Evolutionary conservation across 768 basidiomycete species (phyloP).

Genomic region (Melanogaster broomeanus): DNA sequence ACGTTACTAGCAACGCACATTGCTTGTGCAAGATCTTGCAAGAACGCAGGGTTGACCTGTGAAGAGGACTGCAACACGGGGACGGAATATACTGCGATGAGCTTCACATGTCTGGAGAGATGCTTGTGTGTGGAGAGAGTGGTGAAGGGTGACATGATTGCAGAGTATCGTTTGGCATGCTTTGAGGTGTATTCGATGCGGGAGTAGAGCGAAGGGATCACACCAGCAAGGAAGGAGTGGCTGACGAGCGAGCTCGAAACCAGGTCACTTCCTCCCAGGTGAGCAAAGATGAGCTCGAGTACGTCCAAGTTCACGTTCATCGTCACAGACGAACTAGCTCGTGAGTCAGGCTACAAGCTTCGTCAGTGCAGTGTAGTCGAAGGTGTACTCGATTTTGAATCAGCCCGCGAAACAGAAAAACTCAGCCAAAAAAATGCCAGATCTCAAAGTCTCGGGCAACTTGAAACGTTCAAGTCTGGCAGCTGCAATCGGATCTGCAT

Average conservation of each 20-base stretch:
- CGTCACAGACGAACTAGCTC: slow-evolving; percentile 31
- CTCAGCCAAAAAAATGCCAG: no score
- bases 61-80: slow-evolving; percentile 41
- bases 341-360: no score
- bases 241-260: slow-evolving; percentile 64
- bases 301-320: slow-evolving; percentile 75
- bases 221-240: slow-evolving; percentile 63
- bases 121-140: slow-evolving; percentile 52
- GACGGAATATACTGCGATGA: slow-evolving; percentile 54
- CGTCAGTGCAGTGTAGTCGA: no score
- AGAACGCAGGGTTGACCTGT: slow-evolving; percentile 47
- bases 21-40: slow-evolving; percentile 51
- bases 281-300: slow-evolving; percentile 63
- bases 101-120: slow-evolving; percentile 58
- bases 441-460: no score
- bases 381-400: no score
- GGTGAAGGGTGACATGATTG: slow-evolving; percentile 63
- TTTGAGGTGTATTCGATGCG: slow-evolving; percentile 53
- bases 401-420: no score
- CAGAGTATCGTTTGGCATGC: slow-evolving; percentile 53
- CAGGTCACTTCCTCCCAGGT: slow-evolving; percentile 54
- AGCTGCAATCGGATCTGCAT: background rate
- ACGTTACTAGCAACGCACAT: slow-evolving; percentile 54
- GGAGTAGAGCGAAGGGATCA: slow-evolving; percentile 62
- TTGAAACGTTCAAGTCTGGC: background rate